Evolutionary conservation across 176 grass and related monocot species (phyloP).

Genomic region (Phoenix dactylifera): DNA sequence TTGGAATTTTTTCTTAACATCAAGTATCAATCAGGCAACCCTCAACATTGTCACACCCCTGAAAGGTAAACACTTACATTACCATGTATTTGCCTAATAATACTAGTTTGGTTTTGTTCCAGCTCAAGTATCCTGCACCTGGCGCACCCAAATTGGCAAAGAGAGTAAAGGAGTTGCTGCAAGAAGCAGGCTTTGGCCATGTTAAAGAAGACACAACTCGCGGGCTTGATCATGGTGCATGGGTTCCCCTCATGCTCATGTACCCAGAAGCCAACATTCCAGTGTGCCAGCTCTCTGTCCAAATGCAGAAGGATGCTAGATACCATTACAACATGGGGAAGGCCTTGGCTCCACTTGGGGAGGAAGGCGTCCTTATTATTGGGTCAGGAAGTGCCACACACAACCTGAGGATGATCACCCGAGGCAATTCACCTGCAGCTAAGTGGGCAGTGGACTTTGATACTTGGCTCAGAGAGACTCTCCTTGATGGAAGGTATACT

Average conservation of each 20-base stretch:
- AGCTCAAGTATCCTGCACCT: slow-evolving; percentile 19
- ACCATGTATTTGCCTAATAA: no score
- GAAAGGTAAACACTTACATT: no score
- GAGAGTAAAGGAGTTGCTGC: slow-evolving; percentile 22
- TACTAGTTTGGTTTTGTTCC: background rate
- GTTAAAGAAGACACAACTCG: slow-evolving; percentile 12
- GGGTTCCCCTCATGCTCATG: slow-evolving; percentile 21
- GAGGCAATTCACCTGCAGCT: background rate
- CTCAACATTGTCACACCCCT: no score
- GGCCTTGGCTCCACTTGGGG: slow-evolving; percentile 14
- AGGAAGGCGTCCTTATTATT: slow-evolving; percentile 9
- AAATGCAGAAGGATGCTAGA: background rate
- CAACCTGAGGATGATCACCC: slow-evolving; percentile 5
- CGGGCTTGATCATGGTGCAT: slow-evolving; percentile 16
- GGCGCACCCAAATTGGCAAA: slow-evolving; percentile 10
- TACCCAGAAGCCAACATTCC: slow-evolving; percentile 18
- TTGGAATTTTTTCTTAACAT: no score
- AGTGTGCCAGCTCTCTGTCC: slow-evolving; percentile 17
- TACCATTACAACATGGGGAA: slow-evolving; percentile 22
- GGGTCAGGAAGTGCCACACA: slow-evolving; percentile 22
- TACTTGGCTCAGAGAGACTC: slow-evolving; percentile 12
- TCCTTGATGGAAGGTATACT: background rate
- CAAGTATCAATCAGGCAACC: no score
- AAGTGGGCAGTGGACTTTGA: slow-evolving; percentile 14
- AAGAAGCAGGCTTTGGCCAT: slow-evolving; percentile 2